phyloP scores from a whole-genome alignment of 352 stramenopile genomes.

The Globisporangium paddicum region DNA sequence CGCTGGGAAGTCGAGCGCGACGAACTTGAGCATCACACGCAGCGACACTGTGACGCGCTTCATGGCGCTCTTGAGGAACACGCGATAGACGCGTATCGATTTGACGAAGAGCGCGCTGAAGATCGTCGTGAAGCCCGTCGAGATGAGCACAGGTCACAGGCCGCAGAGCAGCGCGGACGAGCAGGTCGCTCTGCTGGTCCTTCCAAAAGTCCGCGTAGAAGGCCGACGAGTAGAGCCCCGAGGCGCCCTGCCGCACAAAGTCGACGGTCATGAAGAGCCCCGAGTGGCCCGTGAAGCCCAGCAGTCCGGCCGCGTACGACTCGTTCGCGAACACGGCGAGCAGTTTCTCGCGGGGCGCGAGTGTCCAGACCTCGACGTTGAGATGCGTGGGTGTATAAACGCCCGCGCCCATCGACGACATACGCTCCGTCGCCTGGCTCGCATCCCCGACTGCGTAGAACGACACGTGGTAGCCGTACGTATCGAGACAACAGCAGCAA shows the following conservation, averaged over 20 bases:
- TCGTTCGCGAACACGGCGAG: slow-evolving; percentile 48
- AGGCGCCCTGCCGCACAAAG: slow-evolving; percentile 22
- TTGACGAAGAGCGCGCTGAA: slow-evolving; percentile 32
- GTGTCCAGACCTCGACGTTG: slow-evolving; percentile 54
- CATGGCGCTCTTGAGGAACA: slow-evolving; percentile 24
- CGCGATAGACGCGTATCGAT: slow-evolving; percentile 32
- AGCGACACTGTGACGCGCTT: slow-evolving; percentile 26
- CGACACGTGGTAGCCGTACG: slow-evolving; percentile 22
- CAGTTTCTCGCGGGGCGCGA: slow-evolving; percentile 20
- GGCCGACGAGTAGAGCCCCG: slow-evolving; percentile 1
- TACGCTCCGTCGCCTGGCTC: slow-evolving; percentile 19
- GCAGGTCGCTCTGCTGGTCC: slow-evolving; percentile 32
- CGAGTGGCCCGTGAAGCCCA: slow-evolving; percentile 36
- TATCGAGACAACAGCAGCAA: no score
- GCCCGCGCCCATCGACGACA: slow-evolving; percentile 25
- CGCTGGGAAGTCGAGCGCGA: slow-evolving; percentile 20
- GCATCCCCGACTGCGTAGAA: slow-evolving; percentile 8
- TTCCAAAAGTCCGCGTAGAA: slow-evolving; percentile 48
- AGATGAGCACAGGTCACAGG: slow-evolving; percentile 16
- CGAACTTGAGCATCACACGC: slow-evolving; percentile 24
- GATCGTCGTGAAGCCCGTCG: slow-evolving; percentile 24
- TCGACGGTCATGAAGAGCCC: slow-evolving; percentile 42
- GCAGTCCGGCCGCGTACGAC: slow-evolving; percentile 24
- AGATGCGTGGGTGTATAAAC: slow-evolving; percentile 46
- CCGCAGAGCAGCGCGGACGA: slow-evolving; percentile 24